phyloP scores from a whole-genome alignment of 768 basidiomycete genomes.

The Gymnopilus junonius region DNA sequence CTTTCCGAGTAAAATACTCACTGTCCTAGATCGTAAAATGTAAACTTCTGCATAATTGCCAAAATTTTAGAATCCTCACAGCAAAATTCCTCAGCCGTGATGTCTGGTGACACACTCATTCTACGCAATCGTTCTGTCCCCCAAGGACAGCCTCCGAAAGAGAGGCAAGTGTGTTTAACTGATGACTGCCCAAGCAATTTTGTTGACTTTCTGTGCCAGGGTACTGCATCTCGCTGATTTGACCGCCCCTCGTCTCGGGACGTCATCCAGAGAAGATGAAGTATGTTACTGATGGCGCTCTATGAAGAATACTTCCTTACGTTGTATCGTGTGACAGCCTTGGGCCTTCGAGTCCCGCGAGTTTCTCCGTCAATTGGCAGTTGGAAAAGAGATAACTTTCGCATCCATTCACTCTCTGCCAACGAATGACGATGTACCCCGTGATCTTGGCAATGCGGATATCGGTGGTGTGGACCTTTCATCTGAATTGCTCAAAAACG shows the following conservation, averaged over 20 bases:
- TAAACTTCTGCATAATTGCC: slow-evolving; percentile 30
- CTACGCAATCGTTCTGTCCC: slow-evolving; percentile 77
- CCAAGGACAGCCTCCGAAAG: slow-evolving; percentile 89
- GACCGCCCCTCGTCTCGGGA: slow-evolving; percentile 83
- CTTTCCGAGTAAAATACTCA: not conserved
- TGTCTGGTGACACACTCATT: slow-evolving; percentile 90
- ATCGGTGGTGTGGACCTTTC: slow-evolving; percentile 74
- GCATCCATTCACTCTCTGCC: slow-evolving; percentile 80
- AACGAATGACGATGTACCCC: slow-evolving; percentile 72
- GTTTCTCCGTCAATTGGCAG: slow-evolving; percentile 80
- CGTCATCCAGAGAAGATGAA: slow-evolving; percentile 86
- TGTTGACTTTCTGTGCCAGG: slow-evolving; percentile 43
- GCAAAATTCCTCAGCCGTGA: slow-evolving; percentile 62
- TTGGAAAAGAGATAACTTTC: slow-evolving; percentile 92
- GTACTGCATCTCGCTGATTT: slow-evolving; percentile 91
- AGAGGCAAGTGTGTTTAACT: slow-evolving; percentile 57
- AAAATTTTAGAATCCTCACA: not conserved
- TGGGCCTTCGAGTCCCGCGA: slow-evolving; percentile 95
- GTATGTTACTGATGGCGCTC: slow-evolving; percentile 39
- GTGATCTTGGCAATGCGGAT: slow-evolving; percentile 81
- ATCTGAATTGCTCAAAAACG: slow-evolving; percentile 78
- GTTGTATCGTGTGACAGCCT: slow-evolving; percentile 49
- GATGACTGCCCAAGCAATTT: not conserved
- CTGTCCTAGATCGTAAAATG: slow-evolving; percentile 61
- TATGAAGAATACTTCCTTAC: not conserved